These are phyloP conservation scores for Piper betle DNA, from an alignment of 164 flowering plant genomes.

Conservation along the genomic window DNA sequence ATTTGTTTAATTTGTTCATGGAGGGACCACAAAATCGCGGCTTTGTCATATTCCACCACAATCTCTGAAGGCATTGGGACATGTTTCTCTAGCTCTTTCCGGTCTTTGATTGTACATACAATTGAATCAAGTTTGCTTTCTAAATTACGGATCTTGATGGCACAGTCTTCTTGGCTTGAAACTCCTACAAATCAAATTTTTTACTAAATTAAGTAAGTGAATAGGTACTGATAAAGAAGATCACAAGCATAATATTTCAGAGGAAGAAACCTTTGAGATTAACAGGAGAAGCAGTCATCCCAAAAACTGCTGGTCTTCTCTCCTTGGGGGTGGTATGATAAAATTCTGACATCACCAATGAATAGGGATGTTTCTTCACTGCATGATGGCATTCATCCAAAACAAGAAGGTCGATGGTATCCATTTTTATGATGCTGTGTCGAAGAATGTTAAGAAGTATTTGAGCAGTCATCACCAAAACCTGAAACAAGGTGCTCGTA, in stretches of 20 bases:
- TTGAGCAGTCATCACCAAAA: conserved; percentile 98
- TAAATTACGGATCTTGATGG: conserved; percentile 93
- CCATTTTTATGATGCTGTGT: conserved; percentile 97
- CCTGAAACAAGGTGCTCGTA: conserved; percentile 35
- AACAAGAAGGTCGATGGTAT: conserved; percentile 79
- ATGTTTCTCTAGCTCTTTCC: conserved; percentile 87
- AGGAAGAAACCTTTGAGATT: conserved; percentile 46
- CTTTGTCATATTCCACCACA: conserved; percentile 92
- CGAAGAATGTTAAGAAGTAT: conserved; percentile 88
- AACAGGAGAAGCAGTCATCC: conserved; percentile 99
- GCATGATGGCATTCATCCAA: conserved; percentile 99
- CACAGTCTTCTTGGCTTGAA: conserved; percentile 97
- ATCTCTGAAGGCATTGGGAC: conserved; percentile 94
- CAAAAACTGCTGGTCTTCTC: conserved; percentile 91
- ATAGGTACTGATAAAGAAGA: neutral
- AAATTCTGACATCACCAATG: conserved; percentile 96
- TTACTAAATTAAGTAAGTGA: neutral
- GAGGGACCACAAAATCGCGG: conserved; percentile 78
- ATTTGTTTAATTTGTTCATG: conserved; percentile 92
- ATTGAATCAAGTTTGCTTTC: conserved; percentile 87
- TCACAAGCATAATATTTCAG: neutral
- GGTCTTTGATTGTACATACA: conserved; percentile 93
- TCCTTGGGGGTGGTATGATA: conserved; percentile 89
- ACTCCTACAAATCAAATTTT: conserved; percentile 44
- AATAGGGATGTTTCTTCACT: conserved; percentile 98